Base-by-base conservation (phyloP, 1,284 basidiomycete species). In the Trichosporon inkin region DNA sequence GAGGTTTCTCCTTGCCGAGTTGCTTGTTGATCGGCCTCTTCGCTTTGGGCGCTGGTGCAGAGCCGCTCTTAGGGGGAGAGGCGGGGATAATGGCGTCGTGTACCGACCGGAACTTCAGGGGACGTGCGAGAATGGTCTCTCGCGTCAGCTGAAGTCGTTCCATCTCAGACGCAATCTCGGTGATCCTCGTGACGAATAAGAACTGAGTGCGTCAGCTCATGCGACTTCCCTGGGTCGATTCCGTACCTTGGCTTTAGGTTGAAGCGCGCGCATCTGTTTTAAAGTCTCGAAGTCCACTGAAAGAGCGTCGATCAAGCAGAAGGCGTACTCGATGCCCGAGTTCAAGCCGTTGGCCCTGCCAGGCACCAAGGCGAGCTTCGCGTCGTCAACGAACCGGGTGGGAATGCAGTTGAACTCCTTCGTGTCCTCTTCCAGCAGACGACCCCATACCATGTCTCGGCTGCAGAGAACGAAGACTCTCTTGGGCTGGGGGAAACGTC, bases 41-140 rank as follows among this genome's bases (percentile, higher is more conserved):
- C 7, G 37, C 38, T 20, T 35, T 56, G 19, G 20, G 40, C 10
- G 40, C 35, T 35, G 20, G 34, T 52, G n/a, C 39, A 37, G 24
- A 44, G 13, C 20, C 49, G 41, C 37, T 22, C 40, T 49, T 49
- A 6, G 44, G 44, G 28, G 17, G n/a, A 16, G 17, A 32, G 0
- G 51, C 16, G 6, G 63, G 63, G 11, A 58, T 38, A 24, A 72
- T 47, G 14, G 62, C 65, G 36, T 72, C 61, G 58, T 73, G 67
- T 13, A 78, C 56, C 3, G 71, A 68, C 19, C 63, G 40, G 54
- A 71, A 71, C 56, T 75, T 78, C 62, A 76, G 65, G 4, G 75
- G 74, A 19, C 72, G 66, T 1, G 74, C 68, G 11, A 75, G 64
- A 53, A 76, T 74, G 6, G 64, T 56, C 8, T 72, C 71, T 20